Evolutionary conservation across 768 basidiomycete species (phyloP).

Genomic region (Pleurotus tuoliensis): DNA sequence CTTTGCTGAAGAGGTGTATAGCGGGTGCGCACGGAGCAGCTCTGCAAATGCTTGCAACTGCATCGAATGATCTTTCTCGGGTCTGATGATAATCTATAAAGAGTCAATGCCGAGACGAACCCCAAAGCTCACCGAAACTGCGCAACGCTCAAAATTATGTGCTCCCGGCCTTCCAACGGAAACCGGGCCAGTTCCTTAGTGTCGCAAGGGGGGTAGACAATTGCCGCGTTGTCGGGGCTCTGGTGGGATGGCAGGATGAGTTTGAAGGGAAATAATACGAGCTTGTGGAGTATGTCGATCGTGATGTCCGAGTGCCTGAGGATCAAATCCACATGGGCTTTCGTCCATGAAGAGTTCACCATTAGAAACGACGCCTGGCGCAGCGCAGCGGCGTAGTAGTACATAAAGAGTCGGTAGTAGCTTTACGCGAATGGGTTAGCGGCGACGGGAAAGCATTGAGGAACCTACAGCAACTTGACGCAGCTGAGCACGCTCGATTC

Average conservation of each 20-base stretch:
- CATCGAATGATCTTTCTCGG: conserved; percentile 89
- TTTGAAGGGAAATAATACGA: conserved; percentile 31
- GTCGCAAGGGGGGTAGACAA: conserved; percentile 93
- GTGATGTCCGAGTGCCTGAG: conserved; percentile 51
- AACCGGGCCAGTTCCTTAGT: conserved; percentile 66
- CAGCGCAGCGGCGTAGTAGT: conserved; percentile 74
- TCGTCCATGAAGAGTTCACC: conserved; percentile 97
- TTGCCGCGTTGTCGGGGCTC: conserved; percentile 26
- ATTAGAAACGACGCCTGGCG: conserved; percentile 72
- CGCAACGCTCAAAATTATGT: conserved; percentile 79
- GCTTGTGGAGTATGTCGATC: conserved; percentile 42
- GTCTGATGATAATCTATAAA: conserved; percentile 39
- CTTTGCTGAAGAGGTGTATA: conserved; percentile 39
- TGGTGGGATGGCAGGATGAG: conserved; percentile 23
- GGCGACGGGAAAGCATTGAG: background rate
- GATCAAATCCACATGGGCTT: conserved; percentile 75
- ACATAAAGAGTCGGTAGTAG: conserved; percentile 89
- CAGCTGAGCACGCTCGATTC: conserved; percentile 49
- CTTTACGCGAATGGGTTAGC: conserved; percentile 30
- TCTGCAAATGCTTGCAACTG: conserved; percentile 70
- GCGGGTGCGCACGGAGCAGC: conserved; percentile 57
- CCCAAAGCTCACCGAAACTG: conserved; percentile 78
- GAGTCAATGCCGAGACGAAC: background rate
- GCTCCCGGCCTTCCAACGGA: conserved; percentile 48
- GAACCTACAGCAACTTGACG: conserved; percentile 60